Evolutionary conservation across 129 eudicot genomes (phyloP).

Genomic region (Flaveria ramosissima): DNA sequence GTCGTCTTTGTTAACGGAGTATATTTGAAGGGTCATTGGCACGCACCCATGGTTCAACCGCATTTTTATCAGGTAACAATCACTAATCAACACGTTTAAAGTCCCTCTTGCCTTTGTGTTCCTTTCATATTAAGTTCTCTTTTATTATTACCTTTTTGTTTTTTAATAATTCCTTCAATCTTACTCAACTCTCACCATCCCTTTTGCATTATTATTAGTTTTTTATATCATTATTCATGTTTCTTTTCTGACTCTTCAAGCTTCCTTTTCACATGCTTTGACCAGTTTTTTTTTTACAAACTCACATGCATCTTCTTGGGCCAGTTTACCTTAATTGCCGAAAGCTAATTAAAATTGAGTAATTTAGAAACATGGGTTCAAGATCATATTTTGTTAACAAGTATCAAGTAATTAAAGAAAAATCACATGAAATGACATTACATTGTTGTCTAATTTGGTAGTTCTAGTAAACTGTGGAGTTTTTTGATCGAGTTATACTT

Average conservation of each 20-base stretch:
- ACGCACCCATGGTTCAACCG: background rate
- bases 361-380: no score
- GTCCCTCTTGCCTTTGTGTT: constrained; percentile 26
- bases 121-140: constrained; percentile 40
- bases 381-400: no score
- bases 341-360: no score
- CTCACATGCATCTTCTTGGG: no score
- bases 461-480: no score
- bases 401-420: no score
- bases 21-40: constrained; percentile 28
- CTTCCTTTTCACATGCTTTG: constrained; percentile 40
- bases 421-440: no score
- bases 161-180: constrained; percentile 49
- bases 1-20: background rate
- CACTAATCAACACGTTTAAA: constrained; percentile 46
- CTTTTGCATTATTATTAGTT: constrained; percentile 25
- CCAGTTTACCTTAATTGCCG: no score
- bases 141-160: constrained; percentile 11
- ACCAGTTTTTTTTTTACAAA: constrained; percentile 2
- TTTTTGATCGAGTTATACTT: no score
- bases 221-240: constrained; percentile 45
- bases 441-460: no score
- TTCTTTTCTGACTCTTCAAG: constrained; percentile 55
- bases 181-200: constrained; percentile 45
- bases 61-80: constrained; percentile 35